phyloP scores from a whole-genome alignment of 176 grass and related monocot genomes.

The Metroxylon sagu region DNA sequence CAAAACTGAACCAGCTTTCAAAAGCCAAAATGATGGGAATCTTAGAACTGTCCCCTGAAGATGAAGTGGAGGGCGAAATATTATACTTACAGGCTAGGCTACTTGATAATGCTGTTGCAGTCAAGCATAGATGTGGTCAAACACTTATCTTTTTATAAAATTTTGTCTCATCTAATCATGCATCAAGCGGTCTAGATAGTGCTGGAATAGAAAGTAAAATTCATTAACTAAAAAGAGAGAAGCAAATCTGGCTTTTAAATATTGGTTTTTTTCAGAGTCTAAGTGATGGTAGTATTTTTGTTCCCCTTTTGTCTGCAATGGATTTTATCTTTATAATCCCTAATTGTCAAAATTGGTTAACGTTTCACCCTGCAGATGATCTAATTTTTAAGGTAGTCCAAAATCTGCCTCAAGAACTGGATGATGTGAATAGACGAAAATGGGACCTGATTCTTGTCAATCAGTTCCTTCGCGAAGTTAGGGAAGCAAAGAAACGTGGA shows the following conservation, averaged over 20 bases:
- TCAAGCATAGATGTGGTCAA: conserved; percentile 80
- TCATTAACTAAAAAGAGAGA: too few species aligned
- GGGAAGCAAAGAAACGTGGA: conserved; percentile 91
- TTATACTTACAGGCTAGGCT: conserved; percentile 84
- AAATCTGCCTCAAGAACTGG: conserved; percentile 62
- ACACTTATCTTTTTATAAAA: conserved; percentile 7
- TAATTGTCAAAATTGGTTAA: too few species aligned
- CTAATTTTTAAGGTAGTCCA: conserved; percentile 63
- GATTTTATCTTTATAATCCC: too few species aligned
- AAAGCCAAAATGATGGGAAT: conserved; percentile 46
- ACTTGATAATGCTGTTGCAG: conserved; percentile 55
- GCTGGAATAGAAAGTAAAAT: too few species aligned
- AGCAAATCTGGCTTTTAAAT: too few species aligned
- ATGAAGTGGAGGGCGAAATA: conserved; percentile 94
- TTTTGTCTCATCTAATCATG: conserved; percentile 11
- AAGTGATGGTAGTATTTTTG: too few species aligned
- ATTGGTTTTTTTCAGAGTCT: too few species aligned
- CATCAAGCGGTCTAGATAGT: neutral
- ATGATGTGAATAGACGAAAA: conserved; percentile 62
- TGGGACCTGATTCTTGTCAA: conserved; percentile 90
- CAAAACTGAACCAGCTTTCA: conserved; percentile 35
- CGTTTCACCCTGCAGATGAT: conserved; percentile 37
- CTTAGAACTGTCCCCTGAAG: conserved; percentile 69
- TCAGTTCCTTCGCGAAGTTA: conserved; percentile 89
- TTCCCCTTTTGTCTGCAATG: too few species aligned